Base-by-base conservation (phyloP, 2,329 filamentous ascomycete genomes). In the Venturia nashicola region DNA sequence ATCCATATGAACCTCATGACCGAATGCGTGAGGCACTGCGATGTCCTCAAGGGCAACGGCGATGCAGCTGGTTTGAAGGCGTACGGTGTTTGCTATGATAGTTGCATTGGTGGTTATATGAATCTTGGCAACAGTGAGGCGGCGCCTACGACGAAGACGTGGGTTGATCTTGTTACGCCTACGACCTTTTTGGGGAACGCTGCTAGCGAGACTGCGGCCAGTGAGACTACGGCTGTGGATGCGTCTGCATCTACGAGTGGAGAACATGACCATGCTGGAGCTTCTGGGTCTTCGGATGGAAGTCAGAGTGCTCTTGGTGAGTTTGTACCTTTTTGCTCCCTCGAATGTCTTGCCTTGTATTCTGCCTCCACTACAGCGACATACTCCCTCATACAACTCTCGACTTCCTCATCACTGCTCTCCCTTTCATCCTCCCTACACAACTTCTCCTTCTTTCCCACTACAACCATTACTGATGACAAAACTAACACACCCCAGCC, bases 1-100 rank as follows among this genome's bases (percentile, higher is more conserved):
- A 69, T 70, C 59, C 76, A 80, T 71, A 79, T 75, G 68, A 77
- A 80, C 68, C 75, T 77, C 65, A 83, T 80, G 70, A 81, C 75
- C 69, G 72, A 76, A 60, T 84, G 82, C 68, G 80, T 79, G 59
- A 75, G 75, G 57, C 74, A 77, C 62, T 84, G 82, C 71, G 77
- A 79, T 64, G 51, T 57, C 27, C 51, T 57, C 14, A 80, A 83
- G 74, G 81, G 81, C 63, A 75, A 76, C 67, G 80, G 81, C 55
- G 75, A 77, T 39, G 70, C 76, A 3, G 71, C 70, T 14, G 80
- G 78, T 65, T 79, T 77, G 42, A 67, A 77, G 62, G 72, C 72
- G 65, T 83, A 78, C 68, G 74, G 76, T 66, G 67, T 74, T 59
- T 84, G 82, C 71, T 75, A 80, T 69, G 72, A 77, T 62, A 69